These are phyloP conservation scores for Aspergillus indologenus DNA, from an alignment of 495 filamentous ascomycete species.

Conservation along the genomic window DNA sequence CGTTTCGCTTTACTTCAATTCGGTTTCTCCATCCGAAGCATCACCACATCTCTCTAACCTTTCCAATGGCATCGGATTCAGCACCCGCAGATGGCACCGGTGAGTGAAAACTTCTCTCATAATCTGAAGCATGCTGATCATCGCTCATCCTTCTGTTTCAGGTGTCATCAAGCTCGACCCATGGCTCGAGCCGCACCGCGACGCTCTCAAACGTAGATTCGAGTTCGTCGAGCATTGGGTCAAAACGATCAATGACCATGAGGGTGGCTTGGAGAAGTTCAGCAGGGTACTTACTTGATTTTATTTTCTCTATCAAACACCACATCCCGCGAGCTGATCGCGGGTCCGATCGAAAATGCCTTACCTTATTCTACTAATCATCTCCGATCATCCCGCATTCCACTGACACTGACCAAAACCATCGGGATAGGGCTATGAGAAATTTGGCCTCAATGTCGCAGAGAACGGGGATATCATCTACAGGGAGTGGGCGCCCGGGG, in stretches of 20 bases:
- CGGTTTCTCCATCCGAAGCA: neutral
- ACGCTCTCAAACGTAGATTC: constrained; percentile 72
- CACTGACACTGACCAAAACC: neutral
- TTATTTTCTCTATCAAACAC: neutral
- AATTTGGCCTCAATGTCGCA: constrained; percentile 75
- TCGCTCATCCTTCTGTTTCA: constrained; percentile 24
- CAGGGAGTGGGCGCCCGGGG: constrained; percentile 95
- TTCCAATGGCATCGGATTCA: constrained; percentile 15
- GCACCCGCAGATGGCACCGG: constrained; percentile 26
- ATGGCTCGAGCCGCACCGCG: constrained; percentile 82
- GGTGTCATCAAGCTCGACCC: constrained; percentile 87
- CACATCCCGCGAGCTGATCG: neutral
- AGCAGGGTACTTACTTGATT: constrained; percentile 58
- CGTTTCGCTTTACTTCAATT: neutral
- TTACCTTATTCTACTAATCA: neutral
- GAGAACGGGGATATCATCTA: constrained; percentile 83
- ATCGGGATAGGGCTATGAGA: constrained; percentile 68
- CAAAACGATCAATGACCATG: constrained; percentile 70
- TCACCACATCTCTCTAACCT: constrained; percentile 2
- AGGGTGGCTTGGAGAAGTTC: constrained; percentile 92
- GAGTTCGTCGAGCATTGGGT: constrained; percentile 85
- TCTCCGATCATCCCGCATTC: neutral
- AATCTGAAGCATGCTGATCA: neutral
- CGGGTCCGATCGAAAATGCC: neutral
- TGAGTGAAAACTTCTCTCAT: constrained; percentile 4